phyloP scores from a whole-genome alignment of 1,284 basidiomycete genomes.

The Rhodotorula sp. region DNA sequence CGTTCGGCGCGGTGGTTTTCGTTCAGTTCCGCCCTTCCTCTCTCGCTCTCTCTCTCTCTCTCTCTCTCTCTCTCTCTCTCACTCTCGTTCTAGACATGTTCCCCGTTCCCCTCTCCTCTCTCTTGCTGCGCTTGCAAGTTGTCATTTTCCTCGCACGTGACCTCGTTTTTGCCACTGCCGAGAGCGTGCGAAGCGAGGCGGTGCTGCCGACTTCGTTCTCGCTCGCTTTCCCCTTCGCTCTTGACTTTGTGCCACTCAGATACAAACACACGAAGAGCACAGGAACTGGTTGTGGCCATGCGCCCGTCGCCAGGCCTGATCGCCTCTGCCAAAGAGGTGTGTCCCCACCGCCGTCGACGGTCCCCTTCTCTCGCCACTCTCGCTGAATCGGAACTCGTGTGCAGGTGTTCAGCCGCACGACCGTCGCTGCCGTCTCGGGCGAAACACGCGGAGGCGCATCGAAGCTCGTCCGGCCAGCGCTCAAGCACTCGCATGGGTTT shows the following conservation, averaged over 20 bases:
- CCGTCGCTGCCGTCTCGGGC: background rate
- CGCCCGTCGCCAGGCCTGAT: slow-evolving; percentile 8
- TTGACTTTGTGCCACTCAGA: no score
- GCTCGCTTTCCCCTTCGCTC: no score
- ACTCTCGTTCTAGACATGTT: background rate
- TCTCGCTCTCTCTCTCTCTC: background rate
- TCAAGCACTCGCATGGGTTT: slow-evolving; percentile 4
- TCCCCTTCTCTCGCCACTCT: background rate
- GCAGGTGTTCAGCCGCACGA: slow-evolving; percentile 15
- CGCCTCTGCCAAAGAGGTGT: slow-evolving; percentile 17
- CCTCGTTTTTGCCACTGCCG: no score
- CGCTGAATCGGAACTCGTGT: no score
- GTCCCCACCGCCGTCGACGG: no score
- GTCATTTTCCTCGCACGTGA: no score
- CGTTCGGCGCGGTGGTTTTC: background rate
- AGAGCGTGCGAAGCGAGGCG: no score
- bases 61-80: background rate
- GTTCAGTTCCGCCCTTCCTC: no score
- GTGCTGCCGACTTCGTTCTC: no score
- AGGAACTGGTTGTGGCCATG: background rate
- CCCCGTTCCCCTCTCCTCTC: background rate
- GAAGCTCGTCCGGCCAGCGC: slow-evolving; percentile 4
- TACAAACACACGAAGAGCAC: no score
- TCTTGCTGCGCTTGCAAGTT: background rate
- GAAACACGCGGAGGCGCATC: slow-evolving; percentile 14